A percentile compares a stretch with the other conserved stretches of the same genome.
Conservation (phyloP, 2,329 filamentous ascomycete genomes). For the Colletotrichum lentis region DNA sequence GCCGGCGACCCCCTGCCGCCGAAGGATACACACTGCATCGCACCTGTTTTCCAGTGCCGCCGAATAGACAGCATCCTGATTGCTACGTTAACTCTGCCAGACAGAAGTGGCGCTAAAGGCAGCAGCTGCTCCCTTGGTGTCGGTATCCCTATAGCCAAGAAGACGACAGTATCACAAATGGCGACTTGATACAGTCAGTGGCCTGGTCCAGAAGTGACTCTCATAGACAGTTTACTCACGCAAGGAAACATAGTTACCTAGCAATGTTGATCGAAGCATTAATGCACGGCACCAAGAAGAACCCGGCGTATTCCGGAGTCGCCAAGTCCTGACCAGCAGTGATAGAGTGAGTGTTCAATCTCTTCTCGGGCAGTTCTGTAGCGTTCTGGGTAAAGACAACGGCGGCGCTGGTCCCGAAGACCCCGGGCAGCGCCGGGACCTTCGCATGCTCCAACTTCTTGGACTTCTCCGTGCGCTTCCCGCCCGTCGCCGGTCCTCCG, state of each 20-base stretch:
- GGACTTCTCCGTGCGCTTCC: slow-evolving; percentile 66
- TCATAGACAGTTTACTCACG: slow-evolving; percentile 39
- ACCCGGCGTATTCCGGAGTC: slow-evolving; percentile 61
- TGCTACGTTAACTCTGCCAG: not conserved
- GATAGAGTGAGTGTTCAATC: slow-evolving; percentile 63
- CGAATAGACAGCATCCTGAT: not conserved
- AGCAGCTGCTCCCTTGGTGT: slow-evolving; percentile 61
- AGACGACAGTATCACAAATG: slow-evolving; percentile 56
- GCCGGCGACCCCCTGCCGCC: not conserved
- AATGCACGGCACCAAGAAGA: slow-evolving; percentile 65
- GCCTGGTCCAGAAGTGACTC: not conserved
- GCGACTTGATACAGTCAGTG: slow-evolving; percentile 42
- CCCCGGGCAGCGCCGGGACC: slow-evolving; percentile 66
- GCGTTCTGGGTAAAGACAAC: slow-evolving; percentile 64
- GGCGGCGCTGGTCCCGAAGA: slow-evolving; percentile 68
- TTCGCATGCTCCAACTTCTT: slow-evolving; percentile 65
- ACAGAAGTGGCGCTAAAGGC: slow-evolving; percentile 55
- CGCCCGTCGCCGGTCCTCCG: slow-evolving; percentile 64
- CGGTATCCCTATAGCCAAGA: slow-evolving; percentile 59
- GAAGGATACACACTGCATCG: not conserved
- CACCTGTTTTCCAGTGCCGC: not conserved
- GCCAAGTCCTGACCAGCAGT: slow-evolving; percentile 69
- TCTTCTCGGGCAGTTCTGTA: slow-evolving; percentile 67
- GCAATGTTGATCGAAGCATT: slow-evolving; percentile 65
- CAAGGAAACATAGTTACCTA: slow-evolving; percentile 60